Evolutionary conservation across 495 filamentous ascomycete species (phyloP).

Genomic region (Penicillium taxi): DNA sequence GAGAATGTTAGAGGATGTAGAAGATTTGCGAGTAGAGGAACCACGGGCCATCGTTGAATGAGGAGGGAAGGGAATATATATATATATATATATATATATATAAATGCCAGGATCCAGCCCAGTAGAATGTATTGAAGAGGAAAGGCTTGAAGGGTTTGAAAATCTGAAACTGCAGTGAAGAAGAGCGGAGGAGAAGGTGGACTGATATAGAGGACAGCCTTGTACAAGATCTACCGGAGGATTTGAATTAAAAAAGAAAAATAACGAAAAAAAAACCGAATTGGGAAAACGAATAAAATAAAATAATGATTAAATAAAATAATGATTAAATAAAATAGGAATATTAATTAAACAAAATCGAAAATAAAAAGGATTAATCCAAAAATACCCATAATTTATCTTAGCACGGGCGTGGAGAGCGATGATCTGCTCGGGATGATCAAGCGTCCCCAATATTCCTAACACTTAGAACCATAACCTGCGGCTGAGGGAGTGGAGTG

Average conservation of each 20-base stretch:
- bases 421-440: slow-evolving; percentile 27
- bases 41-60: slow-evolving; percentile 11
- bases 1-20: slow-evolving; percentile 6
- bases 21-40: slow-evolving; percentile 7
- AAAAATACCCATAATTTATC: slow-evolving; percentile 15
- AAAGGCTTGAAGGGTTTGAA: slow-evolving; percentile 4
- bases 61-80: slow-evolving; percentile 7
- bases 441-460: slow-evolving; percentile 16
- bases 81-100: slow-evolving; percentile 8
- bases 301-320: slow-evolving; percentile 8
- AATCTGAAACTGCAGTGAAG: slow-evolving; percentile 12
- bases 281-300: slow-evolving; percentile 9
- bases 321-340: slow-evolving; percentile 2
- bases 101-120: neutral
- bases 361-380: slow-evolving; percentile 4
- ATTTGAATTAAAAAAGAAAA: slow-evolving; percentile 13
- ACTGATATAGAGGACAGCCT: slow-evolving; percentile 23
- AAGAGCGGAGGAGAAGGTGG: slow-evolving; percentile 19
- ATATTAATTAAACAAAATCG: slow-evolving; percentile 7
- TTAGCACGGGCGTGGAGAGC: slow-evolving; percentile 23
- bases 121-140: slow-evolving; percentile 1
- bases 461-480: slow-evolving; percentile 8
- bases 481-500: slow-evolving; percentile 21
- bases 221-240: slow-evolving; percentile 16
- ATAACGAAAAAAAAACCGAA: slow-evolving; percentile 10